Conservation (phyloP, 345 rosid genomes). For the Gossypium bickii region DNA sequence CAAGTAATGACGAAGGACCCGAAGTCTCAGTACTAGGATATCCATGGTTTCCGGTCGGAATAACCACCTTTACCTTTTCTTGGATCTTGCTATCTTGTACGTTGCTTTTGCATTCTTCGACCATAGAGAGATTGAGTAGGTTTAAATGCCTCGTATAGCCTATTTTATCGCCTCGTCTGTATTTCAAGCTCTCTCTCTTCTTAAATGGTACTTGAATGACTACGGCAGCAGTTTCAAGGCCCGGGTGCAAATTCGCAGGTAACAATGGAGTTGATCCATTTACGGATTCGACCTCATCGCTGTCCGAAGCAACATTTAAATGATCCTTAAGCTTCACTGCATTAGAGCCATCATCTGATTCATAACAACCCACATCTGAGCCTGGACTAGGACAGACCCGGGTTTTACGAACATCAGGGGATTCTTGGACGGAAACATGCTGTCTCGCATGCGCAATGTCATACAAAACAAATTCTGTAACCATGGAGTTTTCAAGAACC, state of each 20-base stretch:
- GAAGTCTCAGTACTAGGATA: conserved; percentile 49
- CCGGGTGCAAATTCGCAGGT: conserved; percentile 42
- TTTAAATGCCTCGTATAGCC: conserved; percentile 28
- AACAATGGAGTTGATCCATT: conserved; percentile 44
- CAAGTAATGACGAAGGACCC: conserved; percentile 73
- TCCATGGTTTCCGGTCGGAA: conserved; percentile 84
- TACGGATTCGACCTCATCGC: conserved; percentile 29
- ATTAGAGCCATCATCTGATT: conserved; percentile 29
- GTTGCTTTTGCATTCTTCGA: conserved; percentile 34
- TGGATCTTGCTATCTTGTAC: conserved; percentile 17
- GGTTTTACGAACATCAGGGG: conserved; percentile 27
- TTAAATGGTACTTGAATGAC: conserved; percentile 55
- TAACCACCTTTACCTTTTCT: conserved; percentile 53
- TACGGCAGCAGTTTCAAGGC: conserved; percentile 71
- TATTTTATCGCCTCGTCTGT: conserved; percentile 35
- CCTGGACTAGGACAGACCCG: conserved; percentile 30
- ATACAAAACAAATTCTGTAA: conserved; percentile 74
- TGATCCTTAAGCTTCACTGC: conserved; percentile 34
- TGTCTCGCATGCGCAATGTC: conserved; percentile 56
- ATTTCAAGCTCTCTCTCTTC: conserved; percentile 72
- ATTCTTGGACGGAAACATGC: conserved; percentile 30
- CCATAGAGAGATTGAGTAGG: conserved; percentile 35
- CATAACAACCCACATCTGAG: conserved; percentile 27
- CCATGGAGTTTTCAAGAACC: conserved; percentile 44
- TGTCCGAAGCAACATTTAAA: conserved; percentile 31